These are phyloP conservation scores for Nectriaceae sp. DNA, from an alignment of 2,329 filamentous ascomycete species.

Conservation along the genomic window DNA sequence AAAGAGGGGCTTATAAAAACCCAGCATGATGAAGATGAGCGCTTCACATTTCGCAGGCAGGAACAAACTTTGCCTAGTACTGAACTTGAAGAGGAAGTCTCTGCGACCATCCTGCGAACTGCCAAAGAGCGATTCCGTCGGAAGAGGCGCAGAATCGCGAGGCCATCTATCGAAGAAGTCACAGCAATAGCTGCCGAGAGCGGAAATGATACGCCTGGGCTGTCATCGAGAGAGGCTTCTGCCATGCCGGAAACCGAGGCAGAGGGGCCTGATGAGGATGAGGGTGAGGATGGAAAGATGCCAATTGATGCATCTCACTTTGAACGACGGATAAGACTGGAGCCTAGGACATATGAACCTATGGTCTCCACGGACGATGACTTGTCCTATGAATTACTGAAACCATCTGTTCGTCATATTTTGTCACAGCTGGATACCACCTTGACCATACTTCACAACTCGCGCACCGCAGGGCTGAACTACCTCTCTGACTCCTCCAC, in stretches of 20 bases:
- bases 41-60: slow-evolving; percentile 50
- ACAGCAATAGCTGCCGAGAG: slow-evolving; percentile 7
- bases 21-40: slow-evolving; percentile 48
- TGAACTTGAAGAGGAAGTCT: slow-evolving; percentile 69
- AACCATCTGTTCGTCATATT: slow-evolving; percentile 70
- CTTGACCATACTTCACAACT: slow-evolving; percentile 69
- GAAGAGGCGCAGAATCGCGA: slow-evolving; percentile 20
- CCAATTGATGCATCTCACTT: slow-evolving; percentile 3
- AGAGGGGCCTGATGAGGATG: too few species aligned
- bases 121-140: slow-evolving; percentile 66
- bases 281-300: slow-evolving; percentile 13
- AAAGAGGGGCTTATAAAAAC: slow-evolving; percentile 52
- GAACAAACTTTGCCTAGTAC: slow-evolving; percentile 53
- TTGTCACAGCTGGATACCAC: slow-evolving; percentile 70
- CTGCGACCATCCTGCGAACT: slow-evolving; percentile 63
- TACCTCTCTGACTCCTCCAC: slow-evolving; percentile 42
- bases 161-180: slow-evolving; percentile 24
- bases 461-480: slow-evolving; percentile 52
- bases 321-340: neutral
- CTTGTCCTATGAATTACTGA: slow-evolving; percentile 62
- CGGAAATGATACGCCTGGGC: slow-evolving; percentile 7
- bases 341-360: slow-evolving; percentile 43
- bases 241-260: slow-evolving; percentile 14
- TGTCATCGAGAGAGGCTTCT: slow-evolving; percentile 20
- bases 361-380: slow-evolving; percentile 72